Percentiles rank a stretch among this genome's conserved stretches.
Evolutionary conservation across 2,329 filamentous ascomycete genomes (phyloP).

Genomic region (Intubia oerlemansii): DNA sequence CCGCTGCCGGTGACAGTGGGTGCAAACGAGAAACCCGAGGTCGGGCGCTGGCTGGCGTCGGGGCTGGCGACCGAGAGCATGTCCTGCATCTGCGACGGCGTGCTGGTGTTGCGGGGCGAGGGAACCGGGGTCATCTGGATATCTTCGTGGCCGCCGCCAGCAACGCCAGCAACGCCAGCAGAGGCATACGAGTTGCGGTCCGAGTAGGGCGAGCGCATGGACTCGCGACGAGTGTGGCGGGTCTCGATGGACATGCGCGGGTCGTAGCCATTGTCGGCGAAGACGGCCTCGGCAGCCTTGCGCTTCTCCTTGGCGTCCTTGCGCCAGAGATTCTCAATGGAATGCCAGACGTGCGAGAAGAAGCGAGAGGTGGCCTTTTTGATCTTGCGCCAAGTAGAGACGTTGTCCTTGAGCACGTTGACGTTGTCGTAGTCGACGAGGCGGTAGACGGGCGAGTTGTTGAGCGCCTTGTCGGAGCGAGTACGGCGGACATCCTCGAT

Average conservation of each 20-base stretch:
- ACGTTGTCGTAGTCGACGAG: conserved; percentile 80
- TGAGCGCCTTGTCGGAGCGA: conserved; percentile 75
- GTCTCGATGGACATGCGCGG: conserved; percentile 47
- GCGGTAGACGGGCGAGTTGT: conserved; percentile 87
- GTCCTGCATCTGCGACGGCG: conserved; percentile 13
- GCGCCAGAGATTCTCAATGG: conserved; percentile 25
- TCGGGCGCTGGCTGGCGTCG: conserved; percentile 14
- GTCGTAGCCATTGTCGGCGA: conserved; percentile 27
- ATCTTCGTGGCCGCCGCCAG: too few relatives aligned
- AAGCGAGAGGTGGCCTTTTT: conserved; percentile 68
- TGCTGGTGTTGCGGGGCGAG: conserved; percentile 35
- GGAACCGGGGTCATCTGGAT: conserved; percentile 94
- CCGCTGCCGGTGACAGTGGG: too few relatives aligned
- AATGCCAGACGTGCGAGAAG: conserved; percentile 30
- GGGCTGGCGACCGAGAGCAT: conserved; percentile 17
- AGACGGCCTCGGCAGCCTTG: conserved; percentile 21
- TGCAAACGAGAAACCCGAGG: conserved; percentile 14
- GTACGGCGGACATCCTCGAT: conserved; percentile 92
- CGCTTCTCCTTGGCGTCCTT: conserved; percentile 28
- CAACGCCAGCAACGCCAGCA: too few relatives aligned
- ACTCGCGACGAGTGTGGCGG: conserved; percentile 28
- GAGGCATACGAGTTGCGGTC: conserved; percentile 28
- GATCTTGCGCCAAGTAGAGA: conserved; percentile 67
- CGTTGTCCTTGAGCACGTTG: conserved; percentile 71
- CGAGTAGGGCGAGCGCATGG: conserved; percentile 29